Conservation (phyloP, 2,329 filamentous ascomycete species). For the Pseudogymnoascus sp. region DNA sequence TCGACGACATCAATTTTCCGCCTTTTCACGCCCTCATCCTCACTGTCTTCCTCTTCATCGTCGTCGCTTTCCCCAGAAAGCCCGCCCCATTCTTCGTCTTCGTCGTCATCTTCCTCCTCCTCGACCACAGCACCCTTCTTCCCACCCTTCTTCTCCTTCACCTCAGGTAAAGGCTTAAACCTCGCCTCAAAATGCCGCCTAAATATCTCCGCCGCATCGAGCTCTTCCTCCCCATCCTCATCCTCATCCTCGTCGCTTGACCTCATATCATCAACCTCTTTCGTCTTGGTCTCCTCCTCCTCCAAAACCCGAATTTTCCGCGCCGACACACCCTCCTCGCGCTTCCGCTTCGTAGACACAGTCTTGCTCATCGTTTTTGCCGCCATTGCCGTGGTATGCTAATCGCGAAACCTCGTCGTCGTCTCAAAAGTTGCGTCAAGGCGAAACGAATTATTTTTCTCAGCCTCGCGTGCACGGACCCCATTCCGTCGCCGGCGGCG, state of each 20-base stretch:
- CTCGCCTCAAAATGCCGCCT: slow-evolving; percentile 78
- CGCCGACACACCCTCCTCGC: slow-evolving; percentile 25
- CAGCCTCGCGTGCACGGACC: background rate
- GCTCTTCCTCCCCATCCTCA: slow-evolving; percentile 21
- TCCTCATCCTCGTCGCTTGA: background rate
- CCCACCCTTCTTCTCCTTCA: slow-evolving; percentile 2
- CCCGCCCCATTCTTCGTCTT: slow-evolving; percentile 50
- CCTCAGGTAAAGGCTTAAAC: slow-evolving; percentile 62
- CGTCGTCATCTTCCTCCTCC: slow-evolving; percentile 23
- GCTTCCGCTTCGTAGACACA: slow-evolving; percentile 35
- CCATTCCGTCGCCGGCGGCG: background rate
- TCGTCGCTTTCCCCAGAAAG: slow-evolving; percentile 41
- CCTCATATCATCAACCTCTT: background rate
- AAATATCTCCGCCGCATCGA: slow-evolving; percentile 66
- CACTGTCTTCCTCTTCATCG: background rate
- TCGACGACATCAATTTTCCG: slow-evolving; percentile 35
- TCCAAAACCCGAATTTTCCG: slow-evolving; percentile 10
- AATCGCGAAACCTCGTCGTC: background rate
- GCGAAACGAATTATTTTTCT: background rate
- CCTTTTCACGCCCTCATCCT: slow-evolving; percentile 11
- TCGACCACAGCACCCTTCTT: slow-evolving; percentile 13
- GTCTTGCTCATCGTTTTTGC: background rate
- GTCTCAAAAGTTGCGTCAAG: background rate
- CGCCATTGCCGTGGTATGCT: background rate
- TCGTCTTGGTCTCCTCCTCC: background rate